Evolutionary conservation across 202 grass and related monocot species (phyloP).

Genomic region (Elaeis oleifera): DNA sequence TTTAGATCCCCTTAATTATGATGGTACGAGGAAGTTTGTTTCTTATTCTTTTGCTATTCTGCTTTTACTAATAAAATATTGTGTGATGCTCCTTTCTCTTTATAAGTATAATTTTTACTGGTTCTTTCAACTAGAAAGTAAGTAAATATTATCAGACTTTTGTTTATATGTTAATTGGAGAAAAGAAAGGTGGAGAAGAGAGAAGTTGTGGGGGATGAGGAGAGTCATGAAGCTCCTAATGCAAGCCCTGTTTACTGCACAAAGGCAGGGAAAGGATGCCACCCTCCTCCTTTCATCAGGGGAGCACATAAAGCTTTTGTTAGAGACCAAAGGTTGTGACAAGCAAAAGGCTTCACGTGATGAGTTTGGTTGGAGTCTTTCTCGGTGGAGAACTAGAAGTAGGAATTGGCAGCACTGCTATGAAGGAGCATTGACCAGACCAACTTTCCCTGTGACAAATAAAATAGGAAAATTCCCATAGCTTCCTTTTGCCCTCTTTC

Average conservation of each 20-base stretch:
- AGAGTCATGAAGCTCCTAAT: constrained; percentile 11
- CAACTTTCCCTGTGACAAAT: neutral
- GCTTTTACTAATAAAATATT: no score
- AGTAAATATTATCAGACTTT: no score
- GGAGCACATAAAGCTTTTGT: constrained; percentile 18
- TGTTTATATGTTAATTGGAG: neutral
- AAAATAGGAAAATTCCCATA: neutral
- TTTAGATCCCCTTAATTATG: no score
- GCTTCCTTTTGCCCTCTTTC: neutral
- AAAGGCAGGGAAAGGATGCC: constrained; percentile 12
- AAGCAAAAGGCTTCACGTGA: constrained; percentile 24
- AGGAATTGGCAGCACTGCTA: constrained; percentile 22
- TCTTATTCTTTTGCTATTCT: no score
- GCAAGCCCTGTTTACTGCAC: constrained; percentile 19
- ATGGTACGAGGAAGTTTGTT: no score
- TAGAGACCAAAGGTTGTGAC: constrained; percentile 25
- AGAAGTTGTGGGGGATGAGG: constrained; percentile 1
- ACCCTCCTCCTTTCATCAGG: constrained; percentile 13
- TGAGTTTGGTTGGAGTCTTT: constrained; percentile 28
- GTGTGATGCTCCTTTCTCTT: no score
- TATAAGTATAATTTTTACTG: no score
- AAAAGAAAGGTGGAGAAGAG: constrained; percentile 5
- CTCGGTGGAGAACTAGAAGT: constrained; percentile 27
- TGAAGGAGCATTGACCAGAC: constrained; percentile 18
- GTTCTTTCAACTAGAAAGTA: no score